A percentile compares a stretch with the other conserved stretches of the same genome.
These are phyloP conservation scores for Coemansia sp. DNA, from an alignment of 192 early-diverging fungal species.

Conservation along the genomic window DNA sequence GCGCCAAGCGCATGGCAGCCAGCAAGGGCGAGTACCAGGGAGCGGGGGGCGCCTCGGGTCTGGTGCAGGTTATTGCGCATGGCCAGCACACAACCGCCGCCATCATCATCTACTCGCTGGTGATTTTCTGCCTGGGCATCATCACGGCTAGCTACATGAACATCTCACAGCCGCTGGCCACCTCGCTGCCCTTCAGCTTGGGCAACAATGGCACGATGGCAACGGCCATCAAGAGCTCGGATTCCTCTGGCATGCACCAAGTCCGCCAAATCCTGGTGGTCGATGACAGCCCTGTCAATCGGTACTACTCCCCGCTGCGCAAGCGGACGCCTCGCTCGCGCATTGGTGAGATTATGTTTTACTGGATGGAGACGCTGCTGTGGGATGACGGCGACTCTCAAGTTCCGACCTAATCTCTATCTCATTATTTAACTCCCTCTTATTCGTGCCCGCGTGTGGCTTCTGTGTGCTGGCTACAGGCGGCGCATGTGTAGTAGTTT, in stretches of 20 bases:
- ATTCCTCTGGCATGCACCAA: slow-evolving; percentile 27
- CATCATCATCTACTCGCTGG: slow-evolving; percentile 49
- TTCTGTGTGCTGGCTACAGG: not conserved
- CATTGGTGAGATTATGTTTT: slow-evolving; percentile 50
- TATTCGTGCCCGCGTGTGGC: not conserved
- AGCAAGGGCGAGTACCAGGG: not conserved
- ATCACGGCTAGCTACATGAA: slow-evolving; percentile 52
- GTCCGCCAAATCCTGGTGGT: slow-evolving; percentile 51
- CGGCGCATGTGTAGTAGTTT: too few species aligned
- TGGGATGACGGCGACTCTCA: slow-evolving; percentile 46
- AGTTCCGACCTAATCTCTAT: slow-evolving; percentile 38
- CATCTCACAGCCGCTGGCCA: slow-evolving; percentile 33
- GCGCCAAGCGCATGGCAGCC: not conserved
- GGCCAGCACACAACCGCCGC: slow-evolving; percentile 43
- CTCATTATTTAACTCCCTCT: not conserved
- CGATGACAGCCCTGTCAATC: slow-evolving; percentile 43
- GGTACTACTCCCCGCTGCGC: slow-evolving; percentile 44
- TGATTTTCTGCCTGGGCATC: slow-evolving; percentile 50
- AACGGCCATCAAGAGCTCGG: slow-evolving; percentile 7
- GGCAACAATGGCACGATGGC: slow-evolving; percentile 29
- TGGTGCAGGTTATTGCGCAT: slow-evolving; percentile 28
- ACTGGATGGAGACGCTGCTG: slow-evolving; percentile 58
- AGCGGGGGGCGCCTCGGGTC: slow-evolving; percentile 5
- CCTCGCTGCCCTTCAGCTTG: slow-evolving; percentile 22
- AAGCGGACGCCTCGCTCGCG: slow-evolving; percentile 46